Evolutionary conservation across 768 basidiomycete species (phyloP).

Genomic region (Favolaschia claudopus): DNA sequence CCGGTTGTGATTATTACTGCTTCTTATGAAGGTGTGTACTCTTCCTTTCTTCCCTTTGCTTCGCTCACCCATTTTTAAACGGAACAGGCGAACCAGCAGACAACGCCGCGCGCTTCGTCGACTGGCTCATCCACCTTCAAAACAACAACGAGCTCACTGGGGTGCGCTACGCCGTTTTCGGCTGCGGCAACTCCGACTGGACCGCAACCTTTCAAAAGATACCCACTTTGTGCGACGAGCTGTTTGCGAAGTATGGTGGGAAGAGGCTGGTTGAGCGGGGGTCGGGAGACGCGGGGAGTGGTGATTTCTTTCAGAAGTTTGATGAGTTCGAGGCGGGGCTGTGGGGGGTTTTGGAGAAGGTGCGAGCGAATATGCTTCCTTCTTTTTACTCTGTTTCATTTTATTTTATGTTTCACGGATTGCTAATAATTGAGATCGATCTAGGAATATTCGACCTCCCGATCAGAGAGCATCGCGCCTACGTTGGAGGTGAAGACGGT

Average conservation of each 20-base stretch:
- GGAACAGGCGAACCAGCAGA: slow-evolving; percentile 55
- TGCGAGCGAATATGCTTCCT: slow-evolving; percentile 37
- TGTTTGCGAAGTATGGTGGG: slow-evolving; percentile 43
- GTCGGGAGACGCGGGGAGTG: slow-evolving; percentile 49
- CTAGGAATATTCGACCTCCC: slow-evolving; percentile 41
- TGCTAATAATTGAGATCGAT: background rate
- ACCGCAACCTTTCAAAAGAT: slow-evolving; percentile 54
- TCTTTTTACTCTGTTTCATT: background rate
- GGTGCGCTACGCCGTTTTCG: slow-evolving; percentile 54
- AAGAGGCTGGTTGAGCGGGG: slow-evolving; percentile 46
- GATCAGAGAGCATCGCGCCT: slow-evolving; percentile 15
- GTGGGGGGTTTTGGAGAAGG: slow-evolving; percentile 45
- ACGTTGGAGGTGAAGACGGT: slow-evolving; percentile 41
- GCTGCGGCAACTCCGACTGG: slow-evolving; percentile 61
- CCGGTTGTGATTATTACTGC: slow-evolving; percentile 55
- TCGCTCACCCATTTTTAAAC: no score
- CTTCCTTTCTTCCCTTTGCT: no score
- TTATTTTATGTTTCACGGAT: background rate
- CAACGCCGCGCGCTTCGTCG: slow-evolving; percentile 54
- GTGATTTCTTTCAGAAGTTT: slow-evolving; percentile 52
- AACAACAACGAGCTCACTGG: slow-evolving; percentile 35
- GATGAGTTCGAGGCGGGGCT: slow-evolving; percentile 50
- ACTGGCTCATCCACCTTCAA: slow-evolving; percentile 44
- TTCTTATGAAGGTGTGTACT: slow-evolving; percentile 47
- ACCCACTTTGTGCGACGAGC: slow-evolving; percentile 48